Evolutionary conservation across 2,329 filamentous ascomycete genomes (phyloP).

Genomic region (Scolecobasidium constrictum): DNA sequence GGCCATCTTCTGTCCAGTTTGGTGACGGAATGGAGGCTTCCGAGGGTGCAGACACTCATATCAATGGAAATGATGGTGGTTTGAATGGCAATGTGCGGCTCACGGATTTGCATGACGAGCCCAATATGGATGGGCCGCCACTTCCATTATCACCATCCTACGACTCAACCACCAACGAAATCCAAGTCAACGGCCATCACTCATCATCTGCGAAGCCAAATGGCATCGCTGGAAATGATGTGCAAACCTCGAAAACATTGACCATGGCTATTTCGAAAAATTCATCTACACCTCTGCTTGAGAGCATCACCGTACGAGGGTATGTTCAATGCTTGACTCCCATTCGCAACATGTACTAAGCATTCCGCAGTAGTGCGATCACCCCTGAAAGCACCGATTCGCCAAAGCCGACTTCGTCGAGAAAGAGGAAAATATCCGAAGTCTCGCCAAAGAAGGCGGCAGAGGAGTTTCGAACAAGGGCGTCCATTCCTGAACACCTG

Average conservation of each 20-base stretch:
- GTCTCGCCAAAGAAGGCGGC: conserved; percentile 8
- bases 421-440: conserved; percentile 3
- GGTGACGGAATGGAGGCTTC: conserved; percentile 25
- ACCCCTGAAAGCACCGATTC: neutral
- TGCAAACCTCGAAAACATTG: neutral
- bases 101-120: neutral
- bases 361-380: neutral
- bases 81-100: neutral
- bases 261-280: neutral
- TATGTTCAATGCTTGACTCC: too few species aligned
- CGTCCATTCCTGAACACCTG: conserved; percentile 63
- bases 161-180: neutral
- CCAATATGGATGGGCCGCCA: neutral
- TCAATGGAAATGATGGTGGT: conserved; percentile 12
- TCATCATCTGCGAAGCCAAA: neutral
- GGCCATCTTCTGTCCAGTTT: conserved; percentile 27
- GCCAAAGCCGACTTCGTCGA: neutral
- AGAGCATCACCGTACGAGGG: neutral
- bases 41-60: conserved; percentile 22
- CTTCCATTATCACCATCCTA: neutral
- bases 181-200: neutral
- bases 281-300: neutral
- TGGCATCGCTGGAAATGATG: neutral
- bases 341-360: too few species aligned
- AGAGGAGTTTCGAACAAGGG: conserved; percentile 8